These are phyloP conservation scores for Zygotorulaspora danielsina DNA, from an alignment of 805 yeast species.

Conservation along the genomic window DNA sequence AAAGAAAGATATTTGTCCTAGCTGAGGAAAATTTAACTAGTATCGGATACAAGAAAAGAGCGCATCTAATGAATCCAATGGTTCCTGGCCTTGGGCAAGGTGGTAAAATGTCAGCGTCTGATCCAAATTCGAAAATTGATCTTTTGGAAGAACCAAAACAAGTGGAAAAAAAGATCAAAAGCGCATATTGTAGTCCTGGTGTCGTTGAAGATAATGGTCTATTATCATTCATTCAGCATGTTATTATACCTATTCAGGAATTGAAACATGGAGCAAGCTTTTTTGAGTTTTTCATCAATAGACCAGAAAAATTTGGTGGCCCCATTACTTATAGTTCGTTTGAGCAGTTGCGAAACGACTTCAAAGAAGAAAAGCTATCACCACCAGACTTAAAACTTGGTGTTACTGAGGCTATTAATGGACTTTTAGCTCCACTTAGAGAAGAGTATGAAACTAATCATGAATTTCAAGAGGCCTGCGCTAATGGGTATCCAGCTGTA, in stretches of 20 bases:
- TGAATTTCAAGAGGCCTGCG: slow-evolving; percentile 72
- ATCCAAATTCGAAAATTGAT: slow-evolving; percentile 96
- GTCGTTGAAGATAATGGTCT: slow-evolving; percentile 87
- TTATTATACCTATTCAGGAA: slow-evolving; percentile 80
- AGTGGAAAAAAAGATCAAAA: slow-evolving; percentile 83
- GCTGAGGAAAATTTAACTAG: slow-evolving; percentile 91
- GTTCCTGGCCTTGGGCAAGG: slow-evolving; percentile 97
- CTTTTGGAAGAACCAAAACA: slow-evolving; percentile 81
- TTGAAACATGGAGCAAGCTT: slow-evolving; percentile 55
- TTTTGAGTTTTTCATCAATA: slow-evolving; percentile 68
- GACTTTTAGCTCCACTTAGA: slow-evolving; percentile 77
- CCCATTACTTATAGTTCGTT: slow-evolving; percentile 67
- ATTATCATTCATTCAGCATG: slow-evolving; percentile 78
- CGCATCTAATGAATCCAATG: slow-evolving; percentile 98
- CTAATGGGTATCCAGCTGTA: slow-evolving; percentile 80
- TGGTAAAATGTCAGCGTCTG: slow-evolving; percentile 98
- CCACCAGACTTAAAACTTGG: slow-evolving; percentile 95
- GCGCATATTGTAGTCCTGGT: slow-evolving; percentile 96
- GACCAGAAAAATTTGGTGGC: slow-evolving; percentile 98
- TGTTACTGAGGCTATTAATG: slow-evolving; percentile 79
- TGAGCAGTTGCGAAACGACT: slow-evolving; percentile 68
- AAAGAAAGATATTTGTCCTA: slow-evolving; percentile 92
- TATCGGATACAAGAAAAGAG: slow-evolving; percentile 93
- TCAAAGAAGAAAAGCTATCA: slow-evolving; percentile 65
- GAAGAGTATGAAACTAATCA: slow-evolving; percentile 55